Evolutionary conservation across 306 rosid genomes (phyloP).

Genomic region (Corylus heterophylla): DNA sequence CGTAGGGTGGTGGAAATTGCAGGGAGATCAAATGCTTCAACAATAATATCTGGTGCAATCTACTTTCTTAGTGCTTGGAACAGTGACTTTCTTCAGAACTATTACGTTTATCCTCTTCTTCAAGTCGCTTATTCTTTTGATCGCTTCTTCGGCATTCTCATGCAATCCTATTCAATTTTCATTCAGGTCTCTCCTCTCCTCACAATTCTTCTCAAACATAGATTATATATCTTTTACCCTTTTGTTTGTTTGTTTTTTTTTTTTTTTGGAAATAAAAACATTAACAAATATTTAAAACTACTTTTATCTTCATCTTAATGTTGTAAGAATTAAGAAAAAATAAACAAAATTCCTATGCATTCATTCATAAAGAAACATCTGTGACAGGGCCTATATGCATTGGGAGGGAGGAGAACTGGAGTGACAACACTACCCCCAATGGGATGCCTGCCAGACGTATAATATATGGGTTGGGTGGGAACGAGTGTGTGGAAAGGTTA

Average conservation of each 20-base stretch:
- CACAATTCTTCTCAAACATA: neutral
- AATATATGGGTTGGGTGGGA: constrained; percentile 54
- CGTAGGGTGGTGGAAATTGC: constrained; percentile 40
- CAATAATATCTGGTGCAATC: constrained; percentile 56
- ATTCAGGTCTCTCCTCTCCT: constrained; percentile 42
- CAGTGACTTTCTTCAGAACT: constrained; percentile 46
- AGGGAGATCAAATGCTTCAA: constrained; percentile 47
- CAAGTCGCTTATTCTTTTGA: constrained; percentile 33
- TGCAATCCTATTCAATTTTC: constrained; percentile 41
- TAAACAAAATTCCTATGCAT: too few relatives aligned
- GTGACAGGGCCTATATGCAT: constrained; percentile 50
- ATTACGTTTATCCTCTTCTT: constrained; percentile 62
- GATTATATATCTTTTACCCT: neutral
- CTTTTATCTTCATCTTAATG: too few relatives aligned
- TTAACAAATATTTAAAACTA: too few relatives aligned
- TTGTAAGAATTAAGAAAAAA: too few relatives aligned
- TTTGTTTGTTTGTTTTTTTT: too few relatives aligned
- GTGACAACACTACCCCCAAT: constrained; percentile 67
- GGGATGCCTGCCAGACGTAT: constrained; percentile 72
- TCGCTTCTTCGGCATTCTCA: constrained; percentile 59
- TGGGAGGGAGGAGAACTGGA: constrained; percentile 74
- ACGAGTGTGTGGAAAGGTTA: constrained; percentile 48
- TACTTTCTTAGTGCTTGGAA: constrained; percentile 29
- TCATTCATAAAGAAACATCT: neutral
- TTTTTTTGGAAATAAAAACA: too few relatives aligned